Evolutionary conservation across 768 basidiomycete genomes (phyloP).

Genomic region (Russula dissimulans): DNA sequence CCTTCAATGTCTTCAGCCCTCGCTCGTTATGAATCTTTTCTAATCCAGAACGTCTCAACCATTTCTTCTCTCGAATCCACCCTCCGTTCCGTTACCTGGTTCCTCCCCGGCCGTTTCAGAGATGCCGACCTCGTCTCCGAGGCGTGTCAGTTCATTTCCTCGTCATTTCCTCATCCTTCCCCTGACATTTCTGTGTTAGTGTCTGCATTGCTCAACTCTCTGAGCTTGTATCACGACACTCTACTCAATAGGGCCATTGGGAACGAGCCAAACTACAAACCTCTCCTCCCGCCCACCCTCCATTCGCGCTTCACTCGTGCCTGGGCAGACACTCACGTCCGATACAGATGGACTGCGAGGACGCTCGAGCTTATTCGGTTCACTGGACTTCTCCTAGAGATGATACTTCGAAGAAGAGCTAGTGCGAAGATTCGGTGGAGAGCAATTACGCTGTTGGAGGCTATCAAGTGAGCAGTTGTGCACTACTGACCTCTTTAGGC

Average conservation of each 20-base stretch:
- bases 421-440: constrained; percentile 64
- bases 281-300: constrained; percentile 63
- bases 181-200: constrained; percentile 38
- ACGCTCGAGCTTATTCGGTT: constrained; percentile 69
- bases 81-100: constrained; percentile 86
- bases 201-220: constrained; percentile 75
- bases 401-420: constrained; percentile 68
- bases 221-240: constrained; percentile 93
- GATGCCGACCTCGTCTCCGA: constrained; percentile 96
- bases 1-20: constrained; percentile 50
- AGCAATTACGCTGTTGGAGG: constrained; percentile 66
- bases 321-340: constrained; percentile 60
- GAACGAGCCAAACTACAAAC: constrained; percentile 57
- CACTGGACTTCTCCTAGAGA: constrained; percentile 81
- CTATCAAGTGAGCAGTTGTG: constrained; percentile 61
- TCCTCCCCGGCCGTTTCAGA: constrained; percentile 92
- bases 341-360: constrained; percentile 76
- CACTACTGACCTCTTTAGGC: background rate
- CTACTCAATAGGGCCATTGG: constrained; percentile 63
- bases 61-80: constrained; percentile 86
- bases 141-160: constrained; percentile 56
- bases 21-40: constrained; percentile 71
- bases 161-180: constrained; percentile 2
- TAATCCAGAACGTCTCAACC: constrained; percentile 76
- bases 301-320: constrained; percentile 88